Base-by-base conservation (phyloP, 1,139 yeast species). In the Taphrina populina region DNA sequence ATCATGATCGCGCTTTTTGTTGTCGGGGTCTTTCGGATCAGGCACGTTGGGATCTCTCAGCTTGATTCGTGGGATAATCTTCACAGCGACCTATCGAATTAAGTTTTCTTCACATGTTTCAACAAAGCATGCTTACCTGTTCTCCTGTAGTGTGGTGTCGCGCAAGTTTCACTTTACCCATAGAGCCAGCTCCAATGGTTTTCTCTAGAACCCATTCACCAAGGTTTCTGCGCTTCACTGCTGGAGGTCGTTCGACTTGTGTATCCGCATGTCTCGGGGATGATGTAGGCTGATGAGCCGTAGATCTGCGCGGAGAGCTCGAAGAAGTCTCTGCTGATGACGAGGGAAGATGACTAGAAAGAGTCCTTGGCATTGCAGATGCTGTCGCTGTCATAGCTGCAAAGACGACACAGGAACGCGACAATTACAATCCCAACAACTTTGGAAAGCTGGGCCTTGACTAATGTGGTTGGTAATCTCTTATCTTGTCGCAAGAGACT, bases 81-180 rank as follows among this genome's bases (percentile, higher is more conserved):
- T 73, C 58, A 73, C 74, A 2, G 76, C 65, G 3, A 59, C 62
- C 24, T 85, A 75, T 66, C 3, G 20, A 52, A 11, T 13, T 19
- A 15, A 32, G 17, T 10, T n/a, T 27, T 17, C 53, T 21, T 20
- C 8, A 13, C 11, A 26, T 8, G 19, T n/a, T 29, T 20, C 11
- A n/a, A 5, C 27, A 1, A 21, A 10, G 27, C 13, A 15, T 15
- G 41, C 27, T 6, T 53, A 54, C 88, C 24, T 85, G 76, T 67
- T 88, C 96, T 56, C 80, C 79, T 0, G 96, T 87, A 36, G 81
- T 69, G 62, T 85, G 80, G 71, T 90, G 95, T 64, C 81, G 84
- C 1, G 97, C 97, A 45, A 92, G 75, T 70, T 94, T 94, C 52
- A 92, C 99, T 69, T 92, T 95, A 58, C 99, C 99, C 98, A 94